A percentile compares a stretch with the other conserved stretches of the same genome.
Evolutionary conservation across 805 yeast genomes (phyloP).

Genomic region (Kurtzmaniella fragi): DNA sequence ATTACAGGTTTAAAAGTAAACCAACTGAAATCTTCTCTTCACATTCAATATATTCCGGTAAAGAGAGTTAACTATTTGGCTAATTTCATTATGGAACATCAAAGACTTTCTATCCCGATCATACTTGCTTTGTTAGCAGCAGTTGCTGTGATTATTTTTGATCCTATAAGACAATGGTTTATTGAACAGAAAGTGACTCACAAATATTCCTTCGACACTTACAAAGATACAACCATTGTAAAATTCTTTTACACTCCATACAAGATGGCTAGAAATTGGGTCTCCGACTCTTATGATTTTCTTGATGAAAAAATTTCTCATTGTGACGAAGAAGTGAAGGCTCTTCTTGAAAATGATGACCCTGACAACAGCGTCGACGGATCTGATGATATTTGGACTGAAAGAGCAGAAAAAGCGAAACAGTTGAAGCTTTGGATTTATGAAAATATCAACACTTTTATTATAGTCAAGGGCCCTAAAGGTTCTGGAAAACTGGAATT

Average conservation of each 20-base stretch:
- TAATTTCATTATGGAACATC: conserved; percentile 65
- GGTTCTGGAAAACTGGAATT: conserved; percentile 91
- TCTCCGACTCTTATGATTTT: conserved; percentile 30
- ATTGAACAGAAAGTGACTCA: conserved; percentile 69
- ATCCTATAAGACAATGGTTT: conserved; percentile 83
- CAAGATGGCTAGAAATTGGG: conserved; percentile 17
- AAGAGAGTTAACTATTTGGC: conserved; percentile 47
- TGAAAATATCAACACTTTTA: conserved; percentile 88
- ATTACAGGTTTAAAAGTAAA: conserved; percentile 70
- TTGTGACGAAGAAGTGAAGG: conserved; percentile 10
- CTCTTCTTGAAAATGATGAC: conserved; percentile 3
- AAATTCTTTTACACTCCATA: conserved; percentile 24
- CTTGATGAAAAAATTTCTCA: conserved; percentile 23
- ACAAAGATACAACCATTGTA: conserved; percentile 30
- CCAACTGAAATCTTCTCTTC: conserved; percentile 51
- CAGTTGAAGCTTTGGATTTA: conserved; percentile 74
- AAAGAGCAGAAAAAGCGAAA: conserved; percentile 61
- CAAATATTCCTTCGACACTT: conserved; percentile 47
- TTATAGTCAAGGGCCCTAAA: conserved; percentile 85
- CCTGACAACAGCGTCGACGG: conserved; percentile 15
- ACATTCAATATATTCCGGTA: conserved; percentile 66
- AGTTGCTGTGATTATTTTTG: conserved; percentile 79
- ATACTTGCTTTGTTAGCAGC: conserved; percentile 76
- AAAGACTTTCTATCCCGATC: conserved; percentile 77
- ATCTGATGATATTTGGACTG: conserved; percentile 56